Percentiles rank a stretch among this genome's conserved stretches.
These are phyloP conservation scores for Termitomyces sp. DNA, from an alignment of 768 basidiomycete species.

Conservation along the genomic window DNA sequence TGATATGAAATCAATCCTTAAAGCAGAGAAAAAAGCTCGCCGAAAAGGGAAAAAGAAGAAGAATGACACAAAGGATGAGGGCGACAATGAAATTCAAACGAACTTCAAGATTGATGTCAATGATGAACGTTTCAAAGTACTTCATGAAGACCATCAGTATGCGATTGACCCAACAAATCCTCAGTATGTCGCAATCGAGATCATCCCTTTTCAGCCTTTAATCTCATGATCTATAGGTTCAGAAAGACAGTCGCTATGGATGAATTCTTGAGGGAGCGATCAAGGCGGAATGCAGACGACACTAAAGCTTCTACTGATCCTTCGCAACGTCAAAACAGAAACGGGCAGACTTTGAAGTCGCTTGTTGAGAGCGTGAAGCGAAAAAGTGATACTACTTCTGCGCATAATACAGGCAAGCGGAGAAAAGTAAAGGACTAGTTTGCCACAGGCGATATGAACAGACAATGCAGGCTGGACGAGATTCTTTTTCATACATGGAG, in stretches of 20 bases:
- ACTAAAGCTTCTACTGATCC: constrained; percentile 10
- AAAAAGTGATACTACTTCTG: constrained; percentile 42
- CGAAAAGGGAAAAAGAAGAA: constrained; percentile 37
- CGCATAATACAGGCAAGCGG: constrained; percentile 31
- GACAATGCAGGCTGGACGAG: not conserved
- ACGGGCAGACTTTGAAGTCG: constrained; percentile 41
- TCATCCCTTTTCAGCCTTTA: not conserved
- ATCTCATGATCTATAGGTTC: constrained; percentile 47
- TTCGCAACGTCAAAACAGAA: constrained; percentile 3
- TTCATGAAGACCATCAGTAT: constrained; percentile 87
- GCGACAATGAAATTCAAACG: constrained; percentile 67
- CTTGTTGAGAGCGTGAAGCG: constrained; percentile 88
- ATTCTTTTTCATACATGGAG: not conserved
- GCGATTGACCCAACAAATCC: constrained; percentile 97
- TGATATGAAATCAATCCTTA: constrained; percentile 83
- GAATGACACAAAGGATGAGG: constrained; percentile 32
- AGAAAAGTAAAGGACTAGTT: constrained; percentile 24
- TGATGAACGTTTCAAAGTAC: constrained; percentile 81
- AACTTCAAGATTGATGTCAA: constrained; percentile 79
- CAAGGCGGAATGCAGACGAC: constrained; percentile 48
- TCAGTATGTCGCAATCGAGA: constrained; percentile 51
- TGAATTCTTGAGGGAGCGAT: constrained; percentile 78
- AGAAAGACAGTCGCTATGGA: constrained; percentile 91
- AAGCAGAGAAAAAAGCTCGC: constrained; percentile 67
- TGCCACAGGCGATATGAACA: not conserved